These are phyloP conservation scores for Aspergillus thermomutatus DNA, from an alignment of 2,329 filamentous ascomycete genomes.

Conservation along the genomic window DNA sequence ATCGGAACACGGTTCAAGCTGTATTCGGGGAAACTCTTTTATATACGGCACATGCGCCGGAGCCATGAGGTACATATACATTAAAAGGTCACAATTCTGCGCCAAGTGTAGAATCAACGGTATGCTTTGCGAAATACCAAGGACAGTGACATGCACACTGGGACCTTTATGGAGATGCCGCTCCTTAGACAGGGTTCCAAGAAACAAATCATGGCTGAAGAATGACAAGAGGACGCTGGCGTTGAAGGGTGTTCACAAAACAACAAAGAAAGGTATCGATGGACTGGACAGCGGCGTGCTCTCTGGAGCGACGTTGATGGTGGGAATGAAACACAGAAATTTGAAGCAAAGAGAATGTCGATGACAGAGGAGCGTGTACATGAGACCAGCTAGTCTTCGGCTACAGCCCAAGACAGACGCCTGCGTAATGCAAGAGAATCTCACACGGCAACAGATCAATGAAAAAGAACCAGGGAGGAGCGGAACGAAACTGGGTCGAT, in stretches of 20 bases:
- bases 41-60: constrained; percentile 30
- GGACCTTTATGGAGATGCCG: constrained; percentile 20
- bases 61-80: constrained; percentile 28
- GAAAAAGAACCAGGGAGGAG: constrained; percentile 6
- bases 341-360: constrained; percentile 18
- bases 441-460: constrained; percentile 10
- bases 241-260: constrained; percentile 10
- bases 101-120: constrained; percentile 14
- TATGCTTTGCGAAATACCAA: constrained; percentile 17
- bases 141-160: constrained; percentile 18
- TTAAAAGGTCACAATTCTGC: constrained; percentile 21
- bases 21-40: constrained; percentile 23
- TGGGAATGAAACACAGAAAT: neutral
- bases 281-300: neutral
- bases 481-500: constrained; percentile 10
- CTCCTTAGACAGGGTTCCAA: constrained; percentile 19
- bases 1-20: constrained; percentile 14
- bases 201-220: constrained; percentile 20
- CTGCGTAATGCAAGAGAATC: constrained; percentile 35
- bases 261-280: constrained; percentile 14
- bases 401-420: constrained; percentile 35
- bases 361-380: constrained; percentile 24
- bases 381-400: constrained; percentile 28
- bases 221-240: constrained; percentile 12
- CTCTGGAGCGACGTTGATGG: neutral